phyloP scores from a whole-genome alignment of 1,284 basidiomycete species.

The Coniferiporia weirii region DNA sequence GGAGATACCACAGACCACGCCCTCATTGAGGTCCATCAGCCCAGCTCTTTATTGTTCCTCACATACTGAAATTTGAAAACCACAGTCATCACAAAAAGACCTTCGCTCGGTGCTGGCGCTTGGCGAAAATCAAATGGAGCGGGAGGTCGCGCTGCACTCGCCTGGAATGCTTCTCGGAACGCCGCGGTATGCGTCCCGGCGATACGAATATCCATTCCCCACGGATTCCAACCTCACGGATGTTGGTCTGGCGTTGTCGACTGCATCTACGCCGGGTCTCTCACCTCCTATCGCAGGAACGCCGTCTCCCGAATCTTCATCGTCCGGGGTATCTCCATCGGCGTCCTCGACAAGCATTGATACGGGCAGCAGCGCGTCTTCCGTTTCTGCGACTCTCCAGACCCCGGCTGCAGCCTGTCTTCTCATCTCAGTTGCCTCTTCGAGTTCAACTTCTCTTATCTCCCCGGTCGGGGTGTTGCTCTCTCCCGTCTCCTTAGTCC shows the following conservation, averaged over 20 bases:
- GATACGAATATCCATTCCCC: constrained; percentile 18
- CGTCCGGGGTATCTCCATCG: neutral
- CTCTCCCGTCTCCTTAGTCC: neutral
- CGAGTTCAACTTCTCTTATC: neutral
- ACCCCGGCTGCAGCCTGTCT: neutral
- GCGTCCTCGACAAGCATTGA: neutral
- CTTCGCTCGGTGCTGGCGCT: neutral
- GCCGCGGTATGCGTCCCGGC: constrained; percentile 12
- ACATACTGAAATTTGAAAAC: neutral
- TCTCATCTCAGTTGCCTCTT: neutral
- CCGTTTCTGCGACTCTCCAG: neutral
- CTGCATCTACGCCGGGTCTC: neutral
- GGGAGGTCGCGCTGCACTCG: constrained; percentile 13
- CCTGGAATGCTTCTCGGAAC: constrained; percentile 16
- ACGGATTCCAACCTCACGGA: neutral
- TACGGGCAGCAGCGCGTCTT: neutral
- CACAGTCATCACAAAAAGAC: neutral
- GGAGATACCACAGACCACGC: neutral
- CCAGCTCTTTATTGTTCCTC: neutral
- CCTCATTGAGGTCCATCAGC: neutral
- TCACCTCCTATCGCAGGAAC: neutral
- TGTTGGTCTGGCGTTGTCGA: neutral
- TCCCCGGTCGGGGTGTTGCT: no score
- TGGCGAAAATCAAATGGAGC: constrained; percentile 1
- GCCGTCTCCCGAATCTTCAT: neutral